Conservation (phyloP, 371 early-diverging fungal genomes). For the Fennellomyces sp. region DNA sequence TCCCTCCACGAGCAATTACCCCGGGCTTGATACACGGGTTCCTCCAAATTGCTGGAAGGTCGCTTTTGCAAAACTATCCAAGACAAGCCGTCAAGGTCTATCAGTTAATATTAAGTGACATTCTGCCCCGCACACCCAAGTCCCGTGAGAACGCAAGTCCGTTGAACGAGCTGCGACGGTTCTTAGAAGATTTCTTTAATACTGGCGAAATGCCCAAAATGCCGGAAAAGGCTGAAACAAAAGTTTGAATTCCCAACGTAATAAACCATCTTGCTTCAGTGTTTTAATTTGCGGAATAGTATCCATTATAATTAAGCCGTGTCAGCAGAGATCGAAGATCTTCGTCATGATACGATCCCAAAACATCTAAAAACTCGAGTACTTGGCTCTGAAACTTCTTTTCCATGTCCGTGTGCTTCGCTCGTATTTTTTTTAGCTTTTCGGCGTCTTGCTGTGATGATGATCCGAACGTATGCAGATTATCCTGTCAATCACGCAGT, state of each 20-base stretch:
- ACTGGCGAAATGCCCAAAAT: slow-evolving; percentile 11
- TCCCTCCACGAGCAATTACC: slow-evolving; percentile 75
- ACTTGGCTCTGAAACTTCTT: slow-evolving; percentile 39
- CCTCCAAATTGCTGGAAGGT: slow-evolving; percentile 56
- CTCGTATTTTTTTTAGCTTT: slow-evolving; percentile 26
- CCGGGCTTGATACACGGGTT: slow-evolving; percentile 68
- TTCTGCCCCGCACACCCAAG: slow-evolving; percentile 23
- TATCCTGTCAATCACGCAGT: slow-evolving; percentile 23
- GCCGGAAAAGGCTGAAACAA: slow-evolving; percentile 3
- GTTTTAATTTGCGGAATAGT: slow-evolving; percentile 42
- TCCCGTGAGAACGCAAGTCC: slow-evolving; percentile 19
- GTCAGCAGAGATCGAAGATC: slow-evolving; percentile 70
- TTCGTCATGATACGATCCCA: slow-evolving; percentile 70
- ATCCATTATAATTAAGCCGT: slow-evolving; percentile 82
- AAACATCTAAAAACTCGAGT: slow-evolving; percentile 50
- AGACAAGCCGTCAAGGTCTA: slow-evolving; percentile 39
- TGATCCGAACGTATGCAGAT: slow-evolving; percentile 26
- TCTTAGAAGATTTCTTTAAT: slow-evolving; percentile 14
- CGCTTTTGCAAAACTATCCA: slow-evolving; percentile 34
- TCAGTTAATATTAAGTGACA: slow-evolving; percentile 21
- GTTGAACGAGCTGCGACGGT: slow-evolving; percentile 7
- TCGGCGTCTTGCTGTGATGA: slow-evolving; percentile 9
- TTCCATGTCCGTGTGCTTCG: slow-evolving; percentile 32
- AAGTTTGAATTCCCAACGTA: not conserved
- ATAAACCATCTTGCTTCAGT: not conserved